Base-by-base conservation (phyloP, 2,329 filamentous ascomycete species). In the Ceratocystis colombiana region DNA sequence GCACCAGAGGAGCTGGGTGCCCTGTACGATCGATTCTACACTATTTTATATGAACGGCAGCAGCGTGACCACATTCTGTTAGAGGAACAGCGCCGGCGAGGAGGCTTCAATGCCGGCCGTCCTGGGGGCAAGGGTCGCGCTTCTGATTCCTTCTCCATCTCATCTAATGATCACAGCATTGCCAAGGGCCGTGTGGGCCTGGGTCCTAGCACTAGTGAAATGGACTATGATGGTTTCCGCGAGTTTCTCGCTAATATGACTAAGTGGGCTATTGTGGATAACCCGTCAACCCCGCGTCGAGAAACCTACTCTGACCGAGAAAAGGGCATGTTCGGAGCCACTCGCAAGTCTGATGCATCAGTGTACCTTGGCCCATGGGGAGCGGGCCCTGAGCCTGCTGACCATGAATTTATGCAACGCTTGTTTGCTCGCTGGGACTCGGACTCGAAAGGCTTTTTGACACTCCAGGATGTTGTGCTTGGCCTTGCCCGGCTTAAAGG, bases 181-280 rank as follows among this genome's bases (percentile, higher is more conserved):
- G 90, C 96, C 74, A 89, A 89, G 73, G 92, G 91, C 0, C 84
- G 93, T 64, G 90, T 96, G 20, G 93, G 90, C 0, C 80, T 96
- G 0, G 93, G 92, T 0, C 88, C 90, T 5, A 96, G 90, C 74
- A 90, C 90, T 15, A 95, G 88, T 33, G 81, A 92, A 70, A 99
- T 99, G 94, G 92, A 97, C 74, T 99, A 97, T 72, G 90, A 96
- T 75, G 91, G 89, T 1, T 99, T 97, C 76, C 82, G 93, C 67
- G 92, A 97, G 72, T 97, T 99, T 71, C 79, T 99, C 57, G 91
- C 94, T 3, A 87, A 86, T 61, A 89, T 96, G 71, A 84, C 91
- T 1, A 93, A 87, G 77, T 99, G 94, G 94, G 94, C 94, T 1
- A 87, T 96, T 33, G 89, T 90, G 0, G 94, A 97, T 73, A 86